These are phyloP conservation scores for Hypoxylon sp. DNA, from an alignment of 2,329 filamentous ascomycete species.

Conservation along the genomic window DNA sequence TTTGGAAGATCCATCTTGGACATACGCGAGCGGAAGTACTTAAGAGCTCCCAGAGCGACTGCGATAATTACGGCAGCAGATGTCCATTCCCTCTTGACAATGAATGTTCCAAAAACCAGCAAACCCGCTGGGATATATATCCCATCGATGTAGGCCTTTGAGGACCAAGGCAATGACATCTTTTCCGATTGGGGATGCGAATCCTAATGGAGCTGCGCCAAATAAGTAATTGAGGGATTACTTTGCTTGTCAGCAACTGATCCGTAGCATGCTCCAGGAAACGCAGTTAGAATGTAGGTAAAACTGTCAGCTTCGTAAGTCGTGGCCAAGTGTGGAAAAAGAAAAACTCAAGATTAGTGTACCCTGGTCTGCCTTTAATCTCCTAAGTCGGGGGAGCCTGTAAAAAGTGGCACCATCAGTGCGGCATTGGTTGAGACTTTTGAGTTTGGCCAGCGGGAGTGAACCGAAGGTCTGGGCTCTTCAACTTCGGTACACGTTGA, in stretches of 20 bases:
- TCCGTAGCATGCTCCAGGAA: slow-evolving; percentile 24
- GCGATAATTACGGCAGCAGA: slow-evolving; percentile 78
- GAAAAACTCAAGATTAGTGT: slow-evolving; percentile 17
- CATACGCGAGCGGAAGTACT: slow-evolving; percentile 79
- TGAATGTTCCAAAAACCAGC: slow-evolving; percentile 79
- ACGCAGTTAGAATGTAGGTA: slow-evolving; percentile 4
- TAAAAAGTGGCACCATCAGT: slow-evolving; percentile 32
- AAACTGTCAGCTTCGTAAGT: slow-evolving; percentile 20
- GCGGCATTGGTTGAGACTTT: slow-evolving; percentile 19
- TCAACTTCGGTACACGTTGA: slow-evolving; percentile 9
- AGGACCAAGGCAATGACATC: slow-evolving; percentile 60
- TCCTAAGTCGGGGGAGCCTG: slow-evolving; percentile 37
- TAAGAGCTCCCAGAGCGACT: slow-evolving; percentile 75
- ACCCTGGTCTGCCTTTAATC: slow-evolving; percentile 23
- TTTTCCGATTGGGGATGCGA: slow-evolving; percentile 35
- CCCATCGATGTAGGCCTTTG: slow-evolving; percentile 78
- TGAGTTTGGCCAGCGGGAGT: slow-evolving; percentile 28
- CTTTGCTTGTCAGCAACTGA: slow-evolving; percentile 22
- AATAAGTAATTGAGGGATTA: slow-evolving; percentile 2
- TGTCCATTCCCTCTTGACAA: slow-evolving; percentile 83
- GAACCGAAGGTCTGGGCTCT: slow-evolving; percentile 18
- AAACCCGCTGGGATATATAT: slow-evolving; percentile 87
- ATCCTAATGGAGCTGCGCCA: slow-evolving; percentile 19
- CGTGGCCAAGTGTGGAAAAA: slow-evolving; percentile 20
- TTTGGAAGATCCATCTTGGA: slow-evolving; percentile 42